Evolutionary conservation across 2,329 filamentous ascomycete genomes (phyloP), one percentile per base, ranked within the genome.

Genomic region (Paecilomyces formosus): DNA sequence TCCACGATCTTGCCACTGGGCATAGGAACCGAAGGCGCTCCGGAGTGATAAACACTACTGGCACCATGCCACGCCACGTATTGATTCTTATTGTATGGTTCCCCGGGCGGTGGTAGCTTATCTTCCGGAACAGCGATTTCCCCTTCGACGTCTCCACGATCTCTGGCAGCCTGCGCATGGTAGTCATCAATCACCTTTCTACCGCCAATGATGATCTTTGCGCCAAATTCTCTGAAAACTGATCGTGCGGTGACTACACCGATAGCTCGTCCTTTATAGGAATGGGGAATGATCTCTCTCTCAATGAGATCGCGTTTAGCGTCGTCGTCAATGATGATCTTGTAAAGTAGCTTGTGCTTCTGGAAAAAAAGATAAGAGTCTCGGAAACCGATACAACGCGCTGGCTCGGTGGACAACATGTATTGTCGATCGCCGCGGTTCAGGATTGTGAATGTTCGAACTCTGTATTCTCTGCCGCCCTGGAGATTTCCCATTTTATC

Each of bases 281-380:
- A 96, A 78, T 97, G 94, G 1, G 94, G 94, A 63, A 99, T 96
- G 70, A 99, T 88, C 5, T 95, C 89, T 61, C 94, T 87, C 65
- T 95, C 91, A 70, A 99, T 99, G 79, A 99, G 84, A 74, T 97
- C 92, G 61, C 88, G 87, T 79, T 99, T 99, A 76, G 96, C 93
- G n/a, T 94, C 88, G 64, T 99, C 94, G 67, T 92, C 92, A 58
- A 97, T 90, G 68, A 99, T 96, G 69, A 99, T 96, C 79, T 99
- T 99, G 83, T 92, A 94, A 13, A 99, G 87, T 68, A 92, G 88
- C 72, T 90, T 89, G 76, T 99, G 94, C 77, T 97, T 99, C 63
- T 94, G 95, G 81, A 99, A 99, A 82, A 99, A 97, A 26, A 99
- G 85, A 71, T 99, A 99, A 63, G 92, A 97, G 80, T 99, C 94